Evolutionary conservation across 164 flowering plant species (phyloP).

Genomic region (Warburgia ugandensis): DNA sequence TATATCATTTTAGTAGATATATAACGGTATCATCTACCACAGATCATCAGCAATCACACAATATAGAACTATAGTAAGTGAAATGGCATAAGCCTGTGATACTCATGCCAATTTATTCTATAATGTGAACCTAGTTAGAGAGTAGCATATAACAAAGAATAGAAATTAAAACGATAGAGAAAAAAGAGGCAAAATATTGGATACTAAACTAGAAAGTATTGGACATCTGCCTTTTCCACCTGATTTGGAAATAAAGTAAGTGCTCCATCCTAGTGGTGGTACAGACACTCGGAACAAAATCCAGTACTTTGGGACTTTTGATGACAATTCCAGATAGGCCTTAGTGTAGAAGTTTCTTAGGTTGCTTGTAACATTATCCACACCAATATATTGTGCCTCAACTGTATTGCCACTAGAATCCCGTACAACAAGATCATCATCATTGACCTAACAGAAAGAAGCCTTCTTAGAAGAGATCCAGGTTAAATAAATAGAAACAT

Average conservation of each 20-base stretch:
- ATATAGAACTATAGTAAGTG: too few relatives aligned
- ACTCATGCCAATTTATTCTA: too few relatives aligned
- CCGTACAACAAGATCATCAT: conserved; percentile 43
- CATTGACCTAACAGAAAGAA: conserved; percentile 48
- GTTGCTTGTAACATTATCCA: conserved; percentile 56
- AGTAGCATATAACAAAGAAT: too few relatives aligned
- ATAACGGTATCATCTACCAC: too few relatives aligned
- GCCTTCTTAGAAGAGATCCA: too few relatives aligned
- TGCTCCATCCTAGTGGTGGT: conserved; percentile 81
- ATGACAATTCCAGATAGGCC: conserved; percentile 51
- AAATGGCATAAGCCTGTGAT: too few relatives aligned
- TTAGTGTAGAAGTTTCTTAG: conserved; percentile 49
- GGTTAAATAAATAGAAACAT: not conserved
- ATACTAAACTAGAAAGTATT: not conserved
- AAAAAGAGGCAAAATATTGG: too few relatives aligned
- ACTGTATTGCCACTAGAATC: conserved; percentile 50
- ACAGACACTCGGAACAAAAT: conserved; percentile 60
- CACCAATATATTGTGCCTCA: conserved; percentile 41
- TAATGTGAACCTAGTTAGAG: too few relatives aligned
- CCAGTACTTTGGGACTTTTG: conserved; percentile 66
- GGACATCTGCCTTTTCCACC: conserved; percentile 26
- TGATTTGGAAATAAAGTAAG: conserved; percentile 57
- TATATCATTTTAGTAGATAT: conserved; percentile 22
- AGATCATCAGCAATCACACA: too few relatives aligned
- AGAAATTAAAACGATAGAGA: too few relatives aligned